Base-by-base conservation (phyloP, 352 stramenopile species). In the Blastocystis hominis region DNA sequence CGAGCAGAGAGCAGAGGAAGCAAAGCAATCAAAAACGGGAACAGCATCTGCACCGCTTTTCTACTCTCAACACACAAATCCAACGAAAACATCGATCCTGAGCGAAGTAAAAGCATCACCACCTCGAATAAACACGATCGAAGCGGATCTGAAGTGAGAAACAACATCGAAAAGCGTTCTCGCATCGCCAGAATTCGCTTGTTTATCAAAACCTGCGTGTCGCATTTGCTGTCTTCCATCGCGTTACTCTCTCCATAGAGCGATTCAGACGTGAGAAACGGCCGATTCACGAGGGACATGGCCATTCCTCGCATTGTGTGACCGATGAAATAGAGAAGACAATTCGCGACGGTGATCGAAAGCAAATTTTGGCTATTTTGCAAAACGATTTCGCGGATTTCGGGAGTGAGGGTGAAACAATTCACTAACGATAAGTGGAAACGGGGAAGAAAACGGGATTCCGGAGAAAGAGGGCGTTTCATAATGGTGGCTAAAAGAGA, bases 161-260 rank as follows among this genome's bases (percentile, higher is more conserved):
- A 46, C 17, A 84, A 4, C 1, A 6, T 3, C 38, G 20, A 20
- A n/a, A 72, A 72, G 10, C 50, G 50, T n/a, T 61, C 54, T 34
- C 30, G 36, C 20, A 47, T 17, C 24, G n/a, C 40, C n/a, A 69
- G 44, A 3, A 34, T 53, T 68, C 72, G 72, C 38, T 66, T 13
- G 34, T 84, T 53, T 36, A 84, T 84, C n/a, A 84, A 9, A 17
- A 53, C 56, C 68, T 84, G 72, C 1, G 72, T 84, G 56, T 84
- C 72, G n/a, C 72, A 53, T 64, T 44, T 34, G 7, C 42, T 68
- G 10, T 68, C 72, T 15, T 54, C 55, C 30, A 40, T 42, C 36
- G 44, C 24, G n/a, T 42, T 20, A 30, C 3, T 17, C 30, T 80
- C 47, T 13, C 10, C 36, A 20, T 30, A 38, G 34, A 42, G 3